phyloP scores from a whole-genome alignment of 148 eudicot species.

The Persicaria maculosa region DNA sequence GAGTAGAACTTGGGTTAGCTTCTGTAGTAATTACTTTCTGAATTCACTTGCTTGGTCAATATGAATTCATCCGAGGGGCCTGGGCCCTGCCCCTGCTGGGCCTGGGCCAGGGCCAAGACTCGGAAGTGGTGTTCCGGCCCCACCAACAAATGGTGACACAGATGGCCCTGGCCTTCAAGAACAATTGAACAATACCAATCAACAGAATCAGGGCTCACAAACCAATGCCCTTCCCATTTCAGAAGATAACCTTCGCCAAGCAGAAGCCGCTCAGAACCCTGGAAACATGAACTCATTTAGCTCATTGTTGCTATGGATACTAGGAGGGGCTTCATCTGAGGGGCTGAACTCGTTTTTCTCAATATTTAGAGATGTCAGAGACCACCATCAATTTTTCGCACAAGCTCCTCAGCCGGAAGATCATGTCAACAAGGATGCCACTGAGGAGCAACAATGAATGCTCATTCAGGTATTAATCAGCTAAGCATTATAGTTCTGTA shows the following conservation, averaged over 20 bases:
- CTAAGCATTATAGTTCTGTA: slow-evolving; percentile 8
- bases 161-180: slow-evolving; percentile 32
- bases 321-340: slow-evolving; percentile 93
- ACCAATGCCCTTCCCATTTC: slow-evolving; percentile 43
- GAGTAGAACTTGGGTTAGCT: too few species aligned
- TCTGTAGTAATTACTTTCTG: too few species aligned
- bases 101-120: slow-evolving; percentile 34
- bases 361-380: slow-evolving; percentile 79
- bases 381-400: slow-evolving; percentile 64
- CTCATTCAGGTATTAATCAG: slow-evolving; percentile 21
- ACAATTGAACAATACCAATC: slow-evolving; percentile 26
- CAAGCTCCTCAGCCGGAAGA: slow-evolving; percentile 46
- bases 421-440: slow-evolving; percentile 22
- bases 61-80: too few species aligned
- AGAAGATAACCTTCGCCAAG: slow-evolving; percentile 47
- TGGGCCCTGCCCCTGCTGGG: slow-evolving; percentile 30
- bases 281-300: slow-evolving; percentile 84
- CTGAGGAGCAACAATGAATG: slow-evolving; percentile 2
- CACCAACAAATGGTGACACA: slow-evolving; percentile 26
- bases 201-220: slow-evolving; percentile 22
- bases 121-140: slow-evolving; percentile 27
- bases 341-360: slow-evolving; percentile 85
- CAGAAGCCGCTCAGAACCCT: slow-evolving; percentile 51
- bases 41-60: too few species aligned
- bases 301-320: slow-evolving; percentile 74